Base-by-base conservation (phyloP, 164 flowering plant genomes). In the Macadamia integrifolia region DNA sequence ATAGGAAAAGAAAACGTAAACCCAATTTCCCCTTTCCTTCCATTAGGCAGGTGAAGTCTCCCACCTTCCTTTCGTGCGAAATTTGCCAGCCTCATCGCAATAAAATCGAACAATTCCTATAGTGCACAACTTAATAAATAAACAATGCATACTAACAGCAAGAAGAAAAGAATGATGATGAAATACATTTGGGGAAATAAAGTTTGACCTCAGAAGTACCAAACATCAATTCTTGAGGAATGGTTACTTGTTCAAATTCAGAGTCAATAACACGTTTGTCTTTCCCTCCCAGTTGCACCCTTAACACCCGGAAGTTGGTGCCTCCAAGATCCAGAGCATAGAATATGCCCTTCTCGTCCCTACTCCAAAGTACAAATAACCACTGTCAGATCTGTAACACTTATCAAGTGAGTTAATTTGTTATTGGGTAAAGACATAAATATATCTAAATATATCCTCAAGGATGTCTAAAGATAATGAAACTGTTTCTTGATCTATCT, bases 271-370 rank as follows among this genome's bases (percentile, higher is more conserved):
- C 89, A 7, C 86, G 85, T 28, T 80, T 80, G 43, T 80, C 82
- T 67, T 83, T 84, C 48, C 97, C 98, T 48, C 93, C 97, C 71
- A 91, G 68, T 69, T 90, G 93, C 64, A 91, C 95, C 59, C 96
- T 80, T 69, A 93, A 64, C 63, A 88, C 97, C 62, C 97, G 82
- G 68, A 93, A 93, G 66, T 93, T 93, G 2, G 97, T 93, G 23
- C 98, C 98, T 2, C 97, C 97, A 65, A 93, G 96, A 83, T 93
- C 98, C 85, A 91, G 70, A 7, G 93, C 97, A 76, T 89, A 93
- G 68, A 76, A 90, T 77, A 90, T 72, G 5, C 98, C 98, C 57
- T 85, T 74, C 86, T 93, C 96, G 66, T 90, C 80, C 80, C 98
- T 93, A 69, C 63, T 52, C 15, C 15, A 14, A 3, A 53, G 18